Evolutionary conservation across 805 yeast species (phyloP), one percentile per base, ranked within the genome.

Genomic region (Wickerhamomyces ciferrii): DNA sequence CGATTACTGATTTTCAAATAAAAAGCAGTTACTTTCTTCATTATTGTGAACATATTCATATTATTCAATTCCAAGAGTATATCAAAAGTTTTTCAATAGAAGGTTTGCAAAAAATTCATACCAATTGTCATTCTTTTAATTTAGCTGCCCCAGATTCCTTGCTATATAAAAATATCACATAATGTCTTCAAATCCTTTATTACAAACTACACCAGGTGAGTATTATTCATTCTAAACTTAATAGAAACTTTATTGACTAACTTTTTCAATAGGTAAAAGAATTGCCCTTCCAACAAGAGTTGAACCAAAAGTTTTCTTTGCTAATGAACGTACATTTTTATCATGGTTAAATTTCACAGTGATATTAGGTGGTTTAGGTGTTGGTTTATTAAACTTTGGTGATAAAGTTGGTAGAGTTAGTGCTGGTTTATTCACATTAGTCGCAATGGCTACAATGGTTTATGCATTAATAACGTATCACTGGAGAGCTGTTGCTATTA

Each of bases 291-390:
- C 99, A 42, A 95, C 97, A 18, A 79, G 99, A 53, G 97, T 94
- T 20, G 99, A 94, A 70, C 99, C 99, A 55, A 94, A 94, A 69
- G 99, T 94, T 24, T 94, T 95, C 72, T 94, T 94, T 62, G 99
- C 99, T 63, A 94, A 94, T 65, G 99, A 94, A 71, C 87, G 99
- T 75, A 94, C 99, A 1, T 94, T 94, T 64, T 76, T 94, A 49
- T 92, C 98, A 42, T 94, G 99, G 99, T 79, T 94, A 60, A 95
- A 95, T 69, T 94, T 94, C 76, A 94, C 99, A n/a, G 97, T 94
- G 49, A 88, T 95, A 62, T 76, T 94, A 50, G 99, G 99, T 25
- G 96, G 97, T 41, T 76, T 94, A 49, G 98, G 97, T 50, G 91
- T 94, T 48, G 99, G 99, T 43, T 75, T 94, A 59, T 78, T 94